A percentile compares a stretch with the other conserved stretches of the same genome.
Conservation (phyloP, 1,139 yeast genomes). For the Debaryomycetaceae sp. region DNA sequence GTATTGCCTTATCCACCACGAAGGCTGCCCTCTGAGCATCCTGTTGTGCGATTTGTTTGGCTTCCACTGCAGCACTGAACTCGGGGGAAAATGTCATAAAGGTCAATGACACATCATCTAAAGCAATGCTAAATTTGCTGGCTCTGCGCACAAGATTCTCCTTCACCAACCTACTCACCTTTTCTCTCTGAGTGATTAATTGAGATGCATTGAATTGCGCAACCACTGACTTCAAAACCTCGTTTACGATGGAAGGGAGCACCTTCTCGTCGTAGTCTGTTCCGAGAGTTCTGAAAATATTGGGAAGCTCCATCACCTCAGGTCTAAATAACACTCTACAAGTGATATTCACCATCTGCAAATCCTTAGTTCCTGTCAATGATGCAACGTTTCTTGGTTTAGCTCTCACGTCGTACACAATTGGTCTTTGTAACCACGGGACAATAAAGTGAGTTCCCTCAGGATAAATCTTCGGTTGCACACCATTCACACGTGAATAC, state of each 20-base stretch:
- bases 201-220: slow-evolving; percentile 99
- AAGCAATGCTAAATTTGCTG: slow-evolving; percentile 73
- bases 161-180: slow-evolving; percentile 85
- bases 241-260: slow-evolving; percentile 93
- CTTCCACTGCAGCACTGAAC: slow-evolving; percentile 96
- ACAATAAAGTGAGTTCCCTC: slow-evolving; percentile 95
- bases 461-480: slow-evolving; percentile 75
- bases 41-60: slow-evolving; percentile 98
- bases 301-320: slow-evolving; percentile 70
- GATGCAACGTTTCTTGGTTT: slow-evolving; percentile 98
- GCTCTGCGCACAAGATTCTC: slow-evolving; percentile 93
- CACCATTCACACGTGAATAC: slow-evolving; percentile 85
- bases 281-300: slow-evolving; percentile 88
- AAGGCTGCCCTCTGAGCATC: slow-evolving; percentile 99
- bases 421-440: slow-evolving; percentile 95
- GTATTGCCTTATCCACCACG: slow-evolving; percentile 93
- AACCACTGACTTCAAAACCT: slow-evolving; percentile 92
- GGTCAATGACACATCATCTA: slow-evolving; percentile 95
- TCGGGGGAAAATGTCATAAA: slow-evolving; percentile 97
- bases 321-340: slow-evolving; percentile 96
- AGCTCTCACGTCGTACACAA: slow-evolving; percentile 92
- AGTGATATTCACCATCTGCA: slow-evolving; percentile 98
- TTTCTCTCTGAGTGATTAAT: slow-evolving; percentile 95
- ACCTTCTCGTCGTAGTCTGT: slow-evolving; percentile 94
- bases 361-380: slow-evolving; percentile 94